Percentiles rank a stretch among this genome's conserved stretches.
phyloP scores from a whole-genome alignment of 1,284 basidiomycete genomes.

The Schizopora paradoxa region DNA sequence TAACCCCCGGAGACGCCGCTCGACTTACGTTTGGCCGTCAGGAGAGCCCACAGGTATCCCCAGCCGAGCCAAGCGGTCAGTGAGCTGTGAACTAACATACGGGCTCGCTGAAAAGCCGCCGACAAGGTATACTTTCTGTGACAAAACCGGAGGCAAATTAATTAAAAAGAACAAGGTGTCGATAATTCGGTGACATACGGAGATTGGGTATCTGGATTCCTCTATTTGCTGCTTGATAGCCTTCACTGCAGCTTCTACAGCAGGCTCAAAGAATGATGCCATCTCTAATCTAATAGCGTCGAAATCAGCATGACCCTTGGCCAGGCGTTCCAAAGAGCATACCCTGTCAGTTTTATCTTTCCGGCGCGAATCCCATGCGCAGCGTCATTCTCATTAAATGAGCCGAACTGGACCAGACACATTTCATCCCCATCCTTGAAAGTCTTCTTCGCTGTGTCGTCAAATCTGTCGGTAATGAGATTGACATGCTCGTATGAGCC shows the following conservation, averaged over 20 bases:
- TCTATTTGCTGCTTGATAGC: neutral
- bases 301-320: too few species aligned
- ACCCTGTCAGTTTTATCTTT: neutral
- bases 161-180: neutral
- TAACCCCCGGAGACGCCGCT: too few species aligned
- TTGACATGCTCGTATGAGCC: neutral
- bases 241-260: neutral
- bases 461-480: neutral
- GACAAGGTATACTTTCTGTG: slow-evolving; percentile 68
- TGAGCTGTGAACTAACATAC: slow-evolving; percentile 39
- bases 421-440: neutral
- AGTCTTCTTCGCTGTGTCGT: neutral
- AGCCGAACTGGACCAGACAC: neutral
- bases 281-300: slow-evolving; percentile 56
- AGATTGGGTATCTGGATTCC: slow-evolving; percentile 57
- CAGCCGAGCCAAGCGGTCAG: neutral
- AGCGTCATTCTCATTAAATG: neutral
- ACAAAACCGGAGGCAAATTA: too few species aligned
- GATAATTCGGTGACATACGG: too few species aligned
- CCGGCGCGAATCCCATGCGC: neutral
- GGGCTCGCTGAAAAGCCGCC: slow-evolving; percentile 75
- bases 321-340: neutral
- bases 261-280: slow-evolving; percentile 44
- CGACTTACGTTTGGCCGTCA: neutral
- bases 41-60: neutral